phyloP scores from a whole-genome alignment of 345 rosid genomes.

The Aethionema arabicum region DNA sequence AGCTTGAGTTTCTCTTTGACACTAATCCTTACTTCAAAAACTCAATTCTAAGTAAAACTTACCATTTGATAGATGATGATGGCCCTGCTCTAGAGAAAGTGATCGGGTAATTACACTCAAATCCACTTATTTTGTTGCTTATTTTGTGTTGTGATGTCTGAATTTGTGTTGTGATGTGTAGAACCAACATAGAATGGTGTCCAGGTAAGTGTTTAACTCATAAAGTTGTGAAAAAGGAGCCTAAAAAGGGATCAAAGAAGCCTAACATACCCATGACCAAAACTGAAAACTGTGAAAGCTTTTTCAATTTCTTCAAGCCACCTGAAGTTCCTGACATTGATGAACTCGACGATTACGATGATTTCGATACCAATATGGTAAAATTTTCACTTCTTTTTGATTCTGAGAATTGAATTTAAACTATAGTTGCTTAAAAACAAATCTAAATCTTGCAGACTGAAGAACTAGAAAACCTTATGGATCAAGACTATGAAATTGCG shows the following conservation, averaged over 20 bases:
- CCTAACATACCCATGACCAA: constrained; percentile 71
- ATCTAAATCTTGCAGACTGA: constrained; percentile 42
- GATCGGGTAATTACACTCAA: constrained; percentile 41
- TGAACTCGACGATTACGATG: constrained; percentile 75
- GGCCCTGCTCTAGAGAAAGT: constrained; percentile 84
- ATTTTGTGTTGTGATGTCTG: no score
- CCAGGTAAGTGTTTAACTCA: constrained; percentile 91
- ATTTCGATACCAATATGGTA: constrained; percentile 30
- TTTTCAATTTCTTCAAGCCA: constrained; percentile 88
- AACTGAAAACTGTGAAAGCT: constrained; percentile 84
- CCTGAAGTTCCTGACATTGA: constrained; percentile 86
- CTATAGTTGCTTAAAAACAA: background rate
- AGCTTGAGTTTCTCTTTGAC: constrained; percentile 86
- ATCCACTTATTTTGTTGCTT: no score
- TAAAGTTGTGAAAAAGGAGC: constrained; percentile 76
- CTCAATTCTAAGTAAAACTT: constrained; percentile 73
- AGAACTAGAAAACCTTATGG: constrained; percentile 86
- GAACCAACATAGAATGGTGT: constrained; percentile 91
- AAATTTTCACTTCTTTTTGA: background rate
- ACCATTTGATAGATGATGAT: constrained; percentile 84
- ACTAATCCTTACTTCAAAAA: constrained; percentile 84
- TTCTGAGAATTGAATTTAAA: background rate
- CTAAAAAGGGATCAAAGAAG: constrained; percentile 83
- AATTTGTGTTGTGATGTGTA: constrained; percentile 13
- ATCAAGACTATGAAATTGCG: constrained; percentile 94